These are phyloP conservation scores for Phyllosticta citriasiana DNA, from an alignment of 2,329 filamentous ascomycete species.

Conservation along the genomic window DNA sequence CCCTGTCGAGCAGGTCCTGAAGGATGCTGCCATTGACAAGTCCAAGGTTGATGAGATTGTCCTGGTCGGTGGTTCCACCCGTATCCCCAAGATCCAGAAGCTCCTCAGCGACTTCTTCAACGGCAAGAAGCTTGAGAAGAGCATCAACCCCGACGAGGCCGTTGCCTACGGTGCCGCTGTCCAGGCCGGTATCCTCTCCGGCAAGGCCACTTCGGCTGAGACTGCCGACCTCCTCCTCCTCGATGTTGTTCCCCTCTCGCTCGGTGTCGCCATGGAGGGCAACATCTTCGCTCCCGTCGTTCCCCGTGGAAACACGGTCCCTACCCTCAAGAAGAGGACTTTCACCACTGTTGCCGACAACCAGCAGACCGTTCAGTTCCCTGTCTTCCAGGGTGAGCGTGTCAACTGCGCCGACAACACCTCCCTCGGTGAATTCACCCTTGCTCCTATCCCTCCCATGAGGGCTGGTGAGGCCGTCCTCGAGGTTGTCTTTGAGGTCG, in stretches of 20 bases:
- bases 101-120: slow-evolving; percentile 98
- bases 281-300: slow-evolving; percentile 98
- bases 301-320: slow-evolving; percentile 49
- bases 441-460: slow-evolving; percentile 79
- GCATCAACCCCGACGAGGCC: slow-evolving; percentile 99
- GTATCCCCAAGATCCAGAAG: slow-evolving; percentile 99
- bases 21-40: slow-evolving; percentile 86
- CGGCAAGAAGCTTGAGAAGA: slow-evolving; percentile 99
- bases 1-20: slow-evolving; percentile 91
- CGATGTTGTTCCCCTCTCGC: slow-evolving; percentile 90
- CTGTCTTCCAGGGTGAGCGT: slow-evolving; percentile 91
- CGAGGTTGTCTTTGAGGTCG: slow-evolving; percentile 97
- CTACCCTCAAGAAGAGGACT: slow-evolving; percentile 73
- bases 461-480: slow-evolving; percentile 92
- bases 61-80: slow-evolving; percentile 95
- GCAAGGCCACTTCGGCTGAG: slow-evolving; percentile 92
- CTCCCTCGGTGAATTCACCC: slow-evolving; percentile 91
- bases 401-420: slow-evolving; percentile 99
- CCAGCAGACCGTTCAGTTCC: slow-evolving; percentile 73
- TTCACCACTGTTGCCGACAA: slow-evolving; percentile 74
- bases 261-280: slow-evolving; percentile 99
- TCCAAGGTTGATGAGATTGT: slow-evolving; percentile 93
- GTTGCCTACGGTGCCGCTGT: slow-evolving; percentile 98
- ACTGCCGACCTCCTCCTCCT: slow-evolving; percentile 90
- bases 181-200: slow-evolving; percentile 96